Conservation (phyloP, 1,284 basidiomycete species). For the Apiotrichum mycotoxinovorans region DNA sequence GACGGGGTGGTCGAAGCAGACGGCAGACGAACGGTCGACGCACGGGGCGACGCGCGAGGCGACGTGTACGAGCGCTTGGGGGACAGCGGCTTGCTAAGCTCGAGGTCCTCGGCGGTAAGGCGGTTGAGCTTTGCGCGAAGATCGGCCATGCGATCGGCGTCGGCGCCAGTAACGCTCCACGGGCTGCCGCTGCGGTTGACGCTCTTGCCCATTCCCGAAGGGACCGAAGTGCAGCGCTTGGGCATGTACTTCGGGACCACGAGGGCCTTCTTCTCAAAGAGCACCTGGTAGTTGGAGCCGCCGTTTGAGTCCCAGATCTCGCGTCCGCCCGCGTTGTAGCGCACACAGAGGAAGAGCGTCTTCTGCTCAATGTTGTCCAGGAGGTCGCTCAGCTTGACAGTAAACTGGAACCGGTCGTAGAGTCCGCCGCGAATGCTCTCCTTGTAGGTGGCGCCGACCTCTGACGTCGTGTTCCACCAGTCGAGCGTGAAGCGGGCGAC, state of each 20-base stretch:
- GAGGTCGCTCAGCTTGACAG: constrained; percentile 55
- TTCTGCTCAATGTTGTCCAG: constrained; percentile 72
- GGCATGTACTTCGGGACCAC: constrained; percentile 19
- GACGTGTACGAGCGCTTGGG: constrained; percentile 21
- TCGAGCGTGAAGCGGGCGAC: constrained; percentile 90
- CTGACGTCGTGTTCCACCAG: constrained; percentile 91
- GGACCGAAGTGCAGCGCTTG: constrained; percentile 21
- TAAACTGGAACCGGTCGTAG: constrained; percentile 61
- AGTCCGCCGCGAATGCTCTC: constrained; percentile 60
- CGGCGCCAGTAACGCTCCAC: constrained; percentile 49
- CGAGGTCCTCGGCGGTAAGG: constrained; percentile 51
- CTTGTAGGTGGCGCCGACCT: constrained; percentile 75
- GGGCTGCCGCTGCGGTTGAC: constrained; percentile 35
- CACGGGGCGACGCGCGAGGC: constrained; percentile 9
- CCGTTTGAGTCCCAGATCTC: constrained; percentile 89
- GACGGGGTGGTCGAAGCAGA: background rate
- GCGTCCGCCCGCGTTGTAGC: constrained; percentile 67
- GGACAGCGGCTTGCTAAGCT: constrained; percentile 11
- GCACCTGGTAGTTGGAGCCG: constrained; percentile 71
- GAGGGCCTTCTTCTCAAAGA: constrained; percentile 37
- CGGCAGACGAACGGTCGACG: constrained; percentile 33
- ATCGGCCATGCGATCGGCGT: constrained; percentile 48
- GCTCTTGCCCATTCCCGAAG: constrained; percentile 37
- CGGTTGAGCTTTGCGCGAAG: constrained; percentile 53
- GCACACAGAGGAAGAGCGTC: constrained; percentile 74